Conservation (phyloP, 495 filamentous ascomycete genomes). For the Pseudevernia furfuracea region DNA sequence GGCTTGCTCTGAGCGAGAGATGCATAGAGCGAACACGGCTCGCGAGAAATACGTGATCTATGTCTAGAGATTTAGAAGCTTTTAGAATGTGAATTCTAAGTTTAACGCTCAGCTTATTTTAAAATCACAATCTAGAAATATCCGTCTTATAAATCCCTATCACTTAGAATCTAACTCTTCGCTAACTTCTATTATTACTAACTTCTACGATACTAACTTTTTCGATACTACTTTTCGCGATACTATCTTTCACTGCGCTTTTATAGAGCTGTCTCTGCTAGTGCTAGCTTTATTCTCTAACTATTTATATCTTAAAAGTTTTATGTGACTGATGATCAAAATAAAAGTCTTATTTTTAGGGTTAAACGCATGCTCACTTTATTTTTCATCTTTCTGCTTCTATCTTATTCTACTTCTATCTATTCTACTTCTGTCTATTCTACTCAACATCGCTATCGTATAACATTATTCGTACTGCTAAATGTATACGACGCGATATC, state of each 20-base stretch:
- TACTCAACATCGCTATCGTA: neutral
- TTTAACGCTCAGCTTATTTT: too few relatives aligned
- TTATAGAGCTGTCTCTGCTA: neutral
- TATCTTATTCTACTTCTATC: neutral
- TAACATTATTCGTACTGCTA: neutral
- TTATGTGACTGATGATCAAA: neutral
- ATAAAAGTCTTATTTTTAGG: neutral
- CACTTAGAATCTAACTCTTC: too few relatives aligned
- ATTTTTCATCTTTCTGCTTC: neutral
- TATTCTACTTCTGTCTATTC: neutral
- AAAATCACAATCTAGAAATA: too few relatives aligned
- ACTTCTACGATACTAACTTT: neutral
- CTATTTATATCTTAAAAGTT: conserved; percentile 1
- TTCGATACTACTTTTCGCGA: neutral
- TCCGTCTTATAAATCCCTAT: too few relatives aligned
- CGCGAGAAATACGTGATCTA: too few relatives aligned
- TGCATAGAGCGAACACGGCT: neutral
- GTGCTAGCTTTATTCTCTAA: neutral
- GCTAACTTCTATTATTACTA: too few relatives aligned
- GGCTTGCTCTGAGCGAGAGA: neutral
- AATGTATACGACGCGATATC: neutral
- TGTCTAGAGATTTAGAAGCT: too few relatives aligned
- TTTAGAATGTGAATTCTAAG: too few relatives aligned
- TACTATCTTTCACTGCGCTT: neutral
- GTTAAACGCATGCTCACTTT: neutral